Base-by-base conservation (phyloP, 2,329 filamentous ascomycete genomes). In the Aspergillus fumigatiaffinis region DNA sequence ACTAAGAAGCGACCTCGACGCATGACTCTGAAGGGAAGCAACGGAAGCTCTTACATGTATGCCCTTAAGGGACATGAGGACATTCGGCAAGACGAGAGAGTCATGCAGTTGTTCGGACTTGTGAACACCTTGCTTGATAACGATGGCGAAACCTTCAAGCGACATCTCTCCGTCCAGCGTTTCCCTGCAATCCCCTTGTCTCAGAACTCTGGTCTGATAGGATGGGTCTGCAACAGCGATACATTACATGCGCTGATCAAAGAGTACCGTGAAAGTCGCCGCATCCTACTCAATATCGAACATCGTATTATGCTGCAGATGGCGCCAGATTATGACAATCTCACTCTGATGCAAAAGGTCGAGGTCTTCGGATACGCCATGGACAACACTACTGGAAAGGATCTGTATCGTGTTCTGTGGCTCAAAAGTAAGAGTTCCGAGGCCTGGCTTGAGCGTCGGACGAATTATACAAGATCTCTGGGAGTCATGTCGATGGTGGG, bases 401-500 rank as follows among this genome's bases (percentile, higher is more conserved):
- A 99, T 77, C 81, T 99, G 26, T 99, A 99, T 76, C 90, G 94
- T 41, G 93, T 99, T 1, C 80, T 99, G 38, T 99, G 95, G 94
- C 83, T 99, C 65, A 99, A 99, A 84, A 96, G 91, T 71, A 97
- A 97, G 81, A 96, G 90, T 60, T 97, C 93, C 0, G 94, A 99
- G 75, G 89, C 93, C 1, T 99, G 94, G 94, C 86, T 99, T 35
- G 94, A 97, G 75, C 85, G 94, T 47, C 89, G 94, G 53, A 99
- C 95, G n/a, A 99, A 96, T 72, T 99, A 99, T 77, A 99, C 94
- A 20, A 89, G 94, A 57, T 97, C 93, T 1, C 82, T 99, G 1
- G 94, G 91, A 66, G 94, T 99, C 68, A 99, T 99, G 94, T 97
- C 92, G n/a, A 99, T 99, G 92, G 94, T 97, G n/a, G 94, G 94